Conservation (phyloP, 257 asterid species). For the Nicotiana attenuata region DNA sequence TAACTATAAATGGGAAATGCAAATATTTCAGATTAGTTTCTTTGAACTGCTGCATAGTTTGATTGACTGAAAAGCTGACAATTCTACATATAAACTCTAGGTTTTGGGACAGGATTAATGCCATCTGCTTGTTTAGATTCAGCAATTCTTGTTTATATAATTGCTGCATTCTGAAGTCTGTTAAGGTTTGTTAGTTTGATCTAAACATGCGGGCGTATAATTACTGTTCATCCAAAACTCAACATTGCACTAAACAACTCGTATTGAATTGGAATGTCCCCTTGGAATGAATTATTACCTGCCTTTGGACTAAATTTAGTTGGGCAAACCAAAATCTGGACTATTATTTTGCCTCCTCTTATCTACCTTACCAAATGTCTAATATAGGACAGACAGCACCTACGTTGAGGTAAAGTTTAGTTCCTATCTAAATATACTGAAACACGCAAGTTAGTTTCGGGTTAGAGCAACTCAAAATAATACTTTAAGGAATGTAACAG, state of each 20-base stretch:
- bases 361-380: background rate
- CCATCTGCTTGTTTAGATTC: background rate
- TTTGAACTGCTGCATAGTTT: background rate
- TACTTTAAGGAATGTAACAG: background rate
- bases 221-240: background rate
- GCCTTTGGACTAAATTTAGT: background rate
- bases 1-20: background rate
- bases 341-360: background rate
- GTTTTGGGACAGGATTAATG: background rate
- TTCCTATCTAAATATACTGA: background rate
- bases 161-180: background rate
- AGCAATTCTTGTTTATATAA: background rate
- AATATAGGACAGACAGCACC: background rate
- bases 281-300: background rate
- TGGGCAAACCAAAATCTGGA: background rate
- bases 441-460: background rate
- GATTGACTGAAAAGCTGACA: background rate
- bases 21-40: background rate
- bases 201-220: background rate
- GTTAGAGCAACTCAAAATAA: background rate
- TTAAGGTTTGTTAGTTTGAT: background rate
- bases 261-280: background rate
- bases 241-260: background rate
- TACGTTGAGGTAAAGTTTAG: background rate
- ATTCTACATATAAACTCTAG: background rate